Conservation (phyloP, 2,329 filamentous ascomycete species). For the Pseudogymnoascus sp. region DNA sequence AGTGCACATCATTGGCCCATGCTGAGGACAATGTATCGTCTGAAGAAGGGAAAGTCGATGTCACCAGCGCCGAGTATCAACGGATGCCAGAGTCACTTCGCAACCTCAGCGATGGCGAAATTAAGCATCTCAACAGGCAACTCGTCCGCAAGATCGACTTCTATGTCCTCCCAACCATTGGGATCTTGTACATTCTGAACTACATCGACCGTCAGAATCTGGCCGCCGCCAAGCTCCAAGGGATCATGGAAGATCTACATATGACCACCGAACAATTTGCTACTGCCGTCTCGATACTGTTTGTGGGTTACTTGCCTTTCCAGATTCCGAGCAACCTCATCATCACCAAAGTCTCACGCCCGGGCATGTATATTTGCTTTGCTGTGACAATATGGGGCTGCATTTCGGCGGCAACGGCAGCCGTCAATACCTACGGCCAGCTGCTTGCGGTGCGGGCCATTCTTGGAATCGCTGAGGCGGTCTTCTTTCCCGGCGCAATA, state of each 20-base stretch:
- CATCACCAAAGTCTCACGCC: conserved; percentile 21
- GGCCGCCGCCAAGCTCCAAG: conserved; percentile 33
- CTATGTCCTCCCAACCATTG: conserved; percentile 27
- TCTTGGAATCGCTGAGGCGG: conserved; percentile 21
- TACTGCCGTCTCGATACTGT: conserved; percentile 38
- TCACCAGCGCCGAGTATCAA: neutral
- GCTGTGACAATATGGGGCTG: conserved; percentile 28
- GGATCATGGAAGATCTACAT: conserved; percentile 34
- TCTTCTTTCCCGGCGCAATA: conserved; percentile 29
- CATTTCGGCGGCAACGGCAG: conserved; percentile 30
- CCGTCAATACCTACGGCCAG: conserved; percentile 28
- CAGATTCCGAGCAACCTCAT: conserved; percentile 30
- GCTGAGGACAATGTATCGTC: neutral
- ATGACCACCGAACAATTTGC: conserved; percentile 32
- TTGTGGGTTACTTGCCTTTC: conserved; percentile 39
- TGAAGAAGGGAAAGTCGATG: neutral
- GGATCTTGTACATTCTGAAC: conserved; percentile 35
- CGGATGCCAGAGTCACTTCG: conserved; percentile 23
- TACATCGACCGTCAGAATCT: conserved; percentile 35
- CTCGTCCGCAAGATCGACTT: conserved; percentile 26
- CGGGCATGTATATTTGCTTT: conserved; percentile 26
- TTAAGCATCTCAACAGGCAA: conserved; percentile 20
- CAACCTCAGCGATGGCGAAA: conserved; percentile 21
- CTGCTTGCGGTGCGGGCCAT: conserved; percentile 32
- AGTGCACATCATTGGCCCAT: neutral